Evolutionary conservation across 169 alveolate genomes (phyloP).

Genomic region (Plasmodium ovale): DNA sequence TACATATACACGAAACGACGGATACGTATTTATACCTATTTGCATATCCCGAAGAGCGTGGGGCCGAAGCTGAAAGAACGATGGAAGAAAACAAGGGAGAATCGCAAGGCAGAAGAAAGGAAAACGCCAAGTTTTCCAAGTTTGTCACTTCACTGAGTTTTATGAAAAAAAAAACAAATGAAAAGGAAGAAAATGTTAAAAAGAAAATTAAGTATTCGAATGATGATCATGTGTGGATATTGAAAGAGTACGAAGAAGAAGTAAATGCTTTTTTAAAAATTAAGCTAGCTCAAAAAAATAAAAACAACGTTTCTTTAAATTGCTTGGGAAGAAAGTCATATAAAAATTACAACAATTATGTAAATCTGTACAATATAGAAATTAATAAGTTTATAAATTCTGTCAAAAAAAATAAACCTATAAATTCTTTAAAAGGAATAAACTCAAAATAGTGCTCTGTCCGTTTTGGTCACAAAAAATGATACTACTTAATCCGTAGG

Average conservation of each 20-base stretch:
- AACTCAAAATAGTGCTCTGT: too few relatives aligned
- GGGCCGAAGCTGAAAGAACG: too few relatives aligned
- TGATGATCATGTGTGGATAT: conserved; percentile 72
- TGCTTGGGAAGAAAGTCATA: conserved; percentile 67
- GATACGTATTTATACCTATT: too few relatives aligned
- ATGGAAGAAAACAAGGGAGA: conserved; percentile 48
- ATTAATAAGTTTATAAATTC: conserved; percentile 64
- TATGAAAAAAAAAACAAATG: conserved; percentile 69
- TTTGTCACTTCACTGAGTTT: conserved; percentile 70
- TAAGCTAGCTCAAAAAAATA: conserved; percentile 22
- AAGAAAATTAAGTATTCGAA: conserved; percentile 64
- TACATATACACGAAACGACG: too few relatives aligned
- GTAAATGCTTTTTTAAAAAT: conserved; percentile 56
- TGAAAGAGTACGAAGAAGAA: conserved; percentile 51
- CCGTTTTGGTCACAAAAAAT: too few relatives aligned
- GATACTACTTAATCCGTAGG: too few relatives aligned
- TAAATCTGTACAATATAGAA: conserved; percentile 56
- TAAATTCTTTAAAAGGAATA: conserved; percentile 29
- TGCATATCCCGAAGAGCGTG: too few relatives aligned
- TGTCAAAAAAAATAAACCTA: conserved; percentile 47
- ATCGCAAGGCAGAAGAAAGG: conserved; percentile 26
- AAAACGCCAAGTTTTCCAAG: conserved; percentile 49
- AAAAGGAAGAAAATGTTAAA: conserved; percentile 43
- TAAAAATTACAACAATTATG: conserved; percentile 38
- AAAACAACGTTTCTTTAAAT: conserved; percentile 63